Base-by-base conservation (phyloP, 495 filamentous ascomycete species). In the Echria macrotheca region DNA sequence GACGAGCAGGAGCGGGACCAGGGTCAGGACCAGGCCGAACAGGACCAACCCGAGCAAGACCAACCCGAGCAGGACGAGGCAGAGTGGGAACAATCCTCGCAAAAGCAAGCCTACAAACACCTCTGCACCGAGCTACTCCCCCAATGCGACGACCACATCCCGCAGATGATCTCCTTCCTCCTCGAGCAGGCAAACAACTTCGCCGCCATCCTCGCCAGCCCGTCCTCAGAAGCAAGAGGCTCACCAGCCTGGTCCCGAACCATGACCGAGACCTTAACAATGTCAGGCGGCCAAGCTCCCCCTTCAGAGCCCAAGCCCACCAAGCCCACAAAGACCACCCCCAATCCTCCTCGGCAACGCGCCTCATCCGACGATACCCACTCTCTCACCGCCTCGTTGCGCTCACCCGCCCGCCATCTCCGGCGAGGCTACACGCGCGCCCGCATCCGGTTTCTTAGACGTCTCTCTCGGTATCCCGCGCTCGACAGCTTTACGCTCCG, bases 401-500 rank as follows among this genome's bases (percentile, higher is more conserved):
- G 19, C 31, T 15, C 26, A 29, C 29, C 15, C 29, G n/a, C 19
- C 31, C 32, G 32, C 32, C 14, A n/a, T n/a, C n/a, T n/a, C n/a
- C n/a, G 41, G 10, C 7, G 15, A 12, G 40, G 14, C 12, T 52
- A n/a, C 18, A 31, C 49, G 8, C 21, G 39, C 5, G 31, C 31
- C 12, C 41, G 32, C 12, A 39, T 52, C 32, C 24, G 19, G 15
- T 14, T 29, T 9, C 21, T 52, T 17, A 24, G 29, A 7, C 22
- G 32, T 9, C 40, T 52, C 22, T 21, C 29, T 11, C 31, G 15
- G 6, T 52, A 17, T 17, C 25, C 41, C n/a, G 5, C 25, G n/a
- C 32, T 52, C 14, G 49, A 52, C 23, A 15, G 18, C 32, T 45
- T 39, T 26, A 52, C 49, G 12, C 46, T 33, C 15, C 29, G 40